A percentile compares a stretch with the other conserved stretches of the same genome.
phyloP scores from a whole-genome alignment of 2,329 filamentous ascomycete genomes.

The Colletotrichum scovillei region DNA sequence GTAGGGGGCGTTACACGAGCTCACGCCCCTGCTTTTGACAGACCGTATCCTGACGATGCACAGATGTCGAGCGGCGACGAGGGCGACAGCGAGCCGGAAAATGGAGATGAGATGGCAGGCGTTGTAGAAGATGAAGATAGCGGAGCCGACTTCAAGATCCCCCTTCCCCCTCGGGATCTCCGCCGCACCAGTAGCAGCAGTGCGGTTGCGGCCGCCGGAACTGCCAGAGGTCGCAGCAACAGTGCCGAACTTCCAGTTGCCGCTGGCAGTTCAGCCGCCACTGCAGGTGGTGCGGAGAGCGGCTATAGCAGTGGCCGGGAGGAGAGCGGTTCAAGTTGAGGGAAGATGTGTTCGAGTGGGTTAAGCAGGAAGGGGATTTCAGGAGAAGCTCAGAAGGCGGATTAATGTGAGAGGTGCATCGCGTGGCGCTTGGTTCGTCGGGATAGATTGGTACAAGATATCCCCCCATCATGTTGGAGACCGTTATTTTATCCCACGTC shows the following conservation, averaged over 20 bases:
- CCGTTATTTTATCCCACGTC: neutral
- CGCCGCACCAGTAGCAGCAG: constrained; percentile 40
- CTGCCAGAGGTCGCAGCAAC: constrained; percentile 44
- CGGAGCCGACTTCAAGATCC: constrained; percentile 32
- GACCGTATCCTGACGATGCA: constrained; percentile 51
- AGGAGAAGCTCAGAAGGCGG: no score
- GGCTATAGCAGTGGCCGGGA: constrained; percentile 50
- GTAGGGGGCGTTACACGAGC: constrained; percentile 43
- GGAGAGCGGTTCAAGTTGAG: constrained; percentile 37
- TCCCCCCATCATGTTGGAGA: neutral
- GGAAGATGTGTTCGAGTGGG: rapidly evolving
- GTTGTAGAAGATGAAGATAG: neutral
- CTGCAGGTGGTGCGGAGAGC: constrained; percentile 52
- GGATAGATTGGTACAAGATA: neutral
- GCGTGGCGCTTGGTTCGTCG: neutral
- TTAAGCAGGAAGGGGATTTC: no score
- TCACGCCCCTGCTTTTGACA: constrained; percentile 51
- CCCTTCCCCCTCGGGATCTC: constrained; percentile 39
- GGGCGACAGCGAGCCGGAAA: constrained; percentile 40
- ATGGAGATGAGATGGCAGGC: constrained; percentile 34
- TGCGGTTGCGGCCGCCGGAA: constrained; percentile 47
- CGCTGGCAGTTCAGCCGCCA: constrained; percentile 52
- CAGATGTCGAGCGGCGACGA: constrained; percentile 54
- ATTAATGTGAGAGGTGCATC: neutral
- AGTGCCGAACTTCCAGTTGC: constrained; percentile 42